Evolutionary conservation across 2,329 filamentous ascomycete species (phyloP), one percentile per base, ranked within the genome.

Genomic region (Exophiala xenobiotica): DNA sequence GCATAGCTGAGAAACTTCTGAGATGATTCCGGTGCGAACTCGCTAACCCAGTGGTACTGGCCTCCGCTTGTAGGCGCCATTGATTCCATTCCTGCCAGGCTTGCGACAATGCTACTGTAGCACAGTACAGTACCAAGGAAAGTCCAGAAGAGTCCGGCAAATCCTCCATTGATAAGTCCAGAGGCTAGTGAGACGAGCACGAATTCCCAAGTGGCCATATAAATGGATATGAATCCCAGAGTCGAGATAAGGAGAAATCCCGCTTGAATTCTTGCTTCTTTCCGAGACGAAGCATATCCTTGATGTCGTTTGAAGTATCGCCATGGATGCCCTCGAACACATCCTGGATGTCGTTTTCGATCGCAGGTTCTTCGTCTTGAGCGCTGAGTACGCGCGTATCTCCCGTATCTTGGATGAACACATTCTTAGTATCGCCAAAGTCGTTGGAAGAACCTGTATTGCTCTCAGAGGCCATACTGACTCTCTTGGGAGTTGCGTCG

Each of bases 41-140:
- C 68, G 11, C 67, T 69, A 3, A 73, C 68, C 68, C 69, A 73
- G 49, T 72, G 69, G 69, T 67, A 66, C 44, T 65, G 65, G n/a
- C 63, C 65, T n/a, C 61, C 64, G 11, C 23, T 33, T 6, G 44
- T 56, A 16, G 55, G 55, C 2, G 57, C 53, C 52, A 72, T 73
- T 1, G 66, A 69, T 8, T 67, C 66, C 69, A 90, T 76, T 66
- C 95, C 89, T 0, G 86, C 80, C 63, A 92, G 74, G 3, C 69
- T 70, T 12, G 60, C 57, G 23, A 70, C 64, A 14, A 91, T 76
- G 6, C 41, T 46, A 4, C 87, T 86, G 20, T 86, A 78, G 0
- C 86, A 85, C 5, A 91, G 82, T 14, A 86, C 70, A 23, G 85
- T 69, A 58, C 66, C 66, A 4, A 71, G 51, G 49, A 64, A 70